Evolutionary conservation across 495 filamentous ascomycete genomes (phyloP).

Genomic region (Xylaria acuta): DNA sequence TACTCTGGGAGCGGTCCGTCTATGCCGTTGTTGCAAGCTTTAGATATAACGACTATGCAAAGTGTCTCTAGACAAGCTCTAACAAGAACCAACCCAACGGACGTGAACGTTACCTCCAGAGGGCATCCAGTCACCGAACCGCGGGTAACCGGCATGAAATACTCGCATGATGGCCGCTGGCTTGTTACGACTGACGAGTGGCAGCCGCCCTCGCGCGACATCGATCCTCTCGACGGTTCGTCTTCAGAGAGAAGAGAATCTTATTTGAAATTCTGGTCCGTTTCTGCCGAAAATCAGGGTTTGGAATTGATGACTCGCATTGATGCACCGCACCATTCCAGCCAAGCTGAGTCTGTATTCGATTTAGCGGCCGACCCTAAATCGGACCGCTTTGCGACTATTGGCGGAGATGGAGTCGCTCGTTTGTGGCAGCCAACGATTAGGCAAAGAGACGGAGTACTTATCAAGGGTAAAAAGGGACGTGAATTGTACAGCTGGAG

Average conservation of each 20-base stretch:
- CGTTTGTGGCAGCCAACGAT: conserved; percentile 78
- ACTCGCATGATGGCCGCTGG: conserved; percentile 85
- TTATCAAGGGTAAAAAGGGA: conserved; percentile 59
- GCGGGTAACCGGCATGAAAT: conserved; percentile 70
- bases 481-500: conserved; percentile 71
- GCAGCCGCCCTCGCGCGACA: conserved; percentile 71
- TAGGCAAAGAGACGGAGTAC: conserved; percentile 66
- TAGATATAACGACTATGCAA: conserved; percentile 74
- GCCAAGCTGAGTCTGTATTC: conserved; percentile 64
- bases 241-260: conserved; percentile 68
- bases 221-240: conserved; percentile 54
- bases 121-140: conserved; percentile 73
- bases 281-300: conserved; percentile 62
- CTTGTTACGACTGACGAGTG: conserved; percentile 91
- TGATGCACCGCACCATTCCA: conserved; percentile 75
- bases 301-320: conserved; percentile 83
- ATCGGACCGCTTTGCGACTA: conserved; percentile 74
- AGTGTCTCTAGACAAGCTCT: conserved; percentile 85
- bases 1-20: conserved; percentile 47
- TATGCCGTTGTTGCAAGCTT: conserved; percentile 70
- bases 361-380: conserved; percentile 72
- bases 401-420: conserved; percentile 79
- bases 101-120: conserved; percentile 73
- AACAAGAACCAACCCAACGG: conserved; percentile 84
- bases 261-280: conserved; percentile 90